phyloP scores from a whole-genome alignment of 73 alveolate species.

The Strombidium stylifer region DNA sequence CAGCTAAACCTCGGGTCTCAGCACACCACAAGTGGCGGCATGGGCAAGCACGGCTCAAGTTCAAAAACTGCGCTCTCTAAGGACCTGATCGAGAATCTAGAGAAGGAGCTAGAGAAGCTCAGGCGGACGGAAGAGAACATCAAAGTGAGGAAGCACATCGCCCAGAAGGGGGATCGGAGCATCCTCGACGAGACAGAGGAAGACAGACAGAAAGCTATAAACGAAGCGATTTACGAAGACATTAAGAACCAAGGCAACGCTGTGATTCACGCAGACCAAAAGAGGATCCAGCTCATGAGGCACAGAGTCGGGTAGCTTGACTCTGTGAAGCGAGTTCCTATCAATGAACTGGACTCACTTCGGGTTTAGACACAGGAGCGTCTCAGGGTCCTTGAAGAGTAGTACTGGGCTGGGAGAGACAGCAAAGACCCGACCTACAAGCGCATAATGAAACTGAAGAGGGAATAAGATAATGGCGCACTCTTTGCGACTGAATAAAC shows the following conservation, averaged over 20 bases:
- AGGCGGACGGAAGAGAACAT: constrained; percentile 45
- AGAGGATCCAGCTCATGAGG: constrained; percentile 36
- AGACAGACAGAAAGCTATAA: constrained; percentile 23
- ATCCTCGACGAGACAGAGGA: constrained; percentile 42
- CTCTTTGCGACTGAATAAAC: not conserved
- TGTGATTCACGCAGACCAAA: constrained; percentile 48
- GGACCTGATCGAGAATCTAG: constrained; percentile 46
- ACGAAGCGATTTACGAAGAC: not conserved
- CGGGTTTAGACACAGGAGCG: constrained; percentile 35
- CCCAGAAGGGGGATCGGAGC: constrained; percentile 9
- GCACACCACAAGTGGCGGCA: constrained; percentile 24
- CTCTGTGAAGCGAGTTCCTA: constrained; percentile 6
- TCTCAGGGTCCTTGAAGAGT: constrained; percentile 28
- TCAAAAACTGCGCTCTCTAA: constrained; percentile 37
- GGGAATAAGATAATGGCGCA: constrained; percentile 1
- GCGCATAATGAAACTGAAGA: constrained; percentile 11
- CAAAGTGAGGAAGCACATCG: constrained; percentile 19
- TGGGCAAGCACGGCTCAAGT: constrained; percentile 36
- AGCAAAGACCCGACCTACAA: constrained; percentile 19
- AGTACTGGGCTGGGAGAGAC: constrained; percentile 14
- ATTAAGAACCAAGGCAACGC: constrained; percentile 19
- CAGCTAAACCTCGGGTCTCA: constrained; percentile 25
- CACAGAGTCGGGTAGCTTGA: constrained; percentile 47
- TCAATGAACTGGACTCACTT: constrained; percentile 41
- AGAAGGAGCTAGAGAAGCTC: constrained; percentile 54